phyloP scores from a whole-genome alignment of 345 rosid species.

The Pistacia integerrima region DNA sequence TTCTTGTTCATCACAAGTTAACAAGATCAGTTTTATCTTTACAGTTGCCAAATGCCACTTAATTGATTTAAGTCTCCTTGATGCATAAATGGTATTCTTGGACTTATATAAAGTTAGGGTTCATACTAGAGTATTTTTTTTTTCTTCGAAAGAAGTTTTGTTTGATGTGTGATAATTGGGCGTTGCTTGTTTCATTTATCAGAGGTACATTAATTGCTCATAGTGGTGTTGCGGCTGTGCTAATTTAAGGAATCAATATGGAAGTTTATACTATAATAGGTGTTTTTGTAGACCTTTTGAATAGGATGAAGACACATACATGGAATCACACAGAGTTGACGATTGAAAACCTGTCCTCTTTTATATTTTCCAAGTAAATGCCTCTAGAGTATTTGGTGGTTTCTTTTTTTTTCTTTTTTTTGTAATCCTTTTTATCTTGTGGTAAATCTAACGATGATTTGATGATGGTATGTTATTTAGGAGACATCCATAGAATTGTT shows the following conservation, averaged over 20 bases:
- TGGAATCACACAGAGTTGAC: neutral
- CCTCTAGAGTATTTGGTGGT: neutral
- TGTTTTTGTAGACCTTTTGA: too few species aligned
- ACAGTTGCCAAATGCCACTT: too few species aligned
- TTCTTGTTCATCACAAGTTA: too few species aligned
- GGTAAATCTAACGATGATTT: conserved; percentile 11
- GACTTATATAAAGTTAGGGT: neutral
- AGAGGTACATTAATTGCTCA: neutral
- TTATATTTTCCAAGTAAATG: neutral
- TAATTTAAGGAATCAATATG: too few species aligned
- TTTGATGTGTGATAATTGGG: neutral
- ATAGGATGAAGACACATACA: too few species aligned
- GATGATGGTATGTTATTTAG: conserved; percentile 43
- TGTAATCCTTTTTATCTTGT: neutral
- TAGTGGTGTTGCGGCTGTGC: neutral
- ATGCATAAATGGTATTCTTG: neutral
- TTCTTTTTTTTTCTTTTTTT: neutral
- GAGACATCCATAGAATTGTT: conserved; percentile 94
- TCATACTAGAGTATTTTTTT: neutral
- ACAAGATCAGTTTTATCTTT: too few species aligned
- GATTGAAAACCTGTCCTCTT: neutral
- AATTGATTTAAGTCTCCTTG: neutral
- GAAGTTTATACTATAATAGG: too few species aligned
- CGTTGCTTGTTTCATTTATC: too few species aligned
- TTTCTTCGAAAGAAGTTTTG: neutral